A percentile compares a stretch with the other conserved stretches of the same genome.
phyloP scores from a whole-genome alignment of 106 monocot species.

The Platanthera zijinensis region DNA sequence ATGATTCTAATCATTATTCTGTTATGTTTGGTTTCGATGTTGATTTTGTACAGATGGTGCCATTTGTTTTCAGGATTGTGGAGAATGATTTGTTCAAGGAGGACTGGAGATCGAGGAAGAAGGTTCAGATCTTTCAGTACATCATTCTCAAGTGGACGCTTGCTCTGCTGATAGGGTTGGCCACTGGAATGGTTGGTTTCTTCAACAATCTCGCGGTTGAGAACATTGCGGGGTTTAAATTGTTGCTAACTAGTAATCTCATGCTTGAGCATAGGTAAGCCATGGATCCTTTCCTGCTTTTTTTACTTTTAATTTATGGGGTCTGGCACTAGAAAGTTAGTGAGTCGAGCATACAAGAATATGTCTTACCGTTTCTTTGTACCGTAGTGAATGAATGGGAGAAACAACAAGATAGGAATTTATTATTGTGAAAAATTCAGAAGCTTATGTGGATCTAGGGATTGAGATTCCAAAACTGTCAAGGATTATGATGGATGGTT shows the following conservation, averaged over 20 bases:
- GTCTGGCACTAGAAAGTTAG: not conserved
- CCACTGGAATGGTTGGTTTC: conserved; percentile 61
- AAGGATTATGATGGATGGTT: not conserved
- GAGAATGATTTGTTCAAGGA: conserved; percentile 76
- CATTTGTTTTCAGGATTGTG: conserved; percentile 35
- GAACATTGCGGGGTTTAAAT: conserved; percentile 74
- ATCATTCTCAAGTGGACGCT: conserved; percentile 67
- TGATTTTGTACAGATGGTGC: not conserved
- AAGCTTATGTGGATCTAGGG: not conserved
- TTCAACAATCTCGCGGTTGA: conserved; percentile 82
- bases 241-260: conserved; percentile 53
- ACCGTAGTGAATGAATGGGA: not conserved
- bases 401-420: not conserved
- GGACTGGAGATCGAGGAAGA: conserved; percentile 69
- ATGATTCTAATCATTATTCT: not conserved
- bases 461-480: not conserved
- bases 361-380: not conserved
- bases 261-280: conserved; percentile 51
- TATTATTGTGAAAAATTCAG: not conserved
- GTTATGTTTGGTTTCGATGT: conserved; percentile 1
- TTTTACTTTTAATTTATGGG: not conserved
- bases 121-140: conserved; percentile 66
- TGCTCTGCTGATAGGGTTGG: conserved; percentile 62
- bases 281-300: not conserved
- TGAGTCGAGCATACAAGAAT: not conserved